Evolutionary conservation across 129 eudicot genomes (phyloP), one percentile per base, ranked within the genome.

Genomic region (Lactuca sativa): DNA sequence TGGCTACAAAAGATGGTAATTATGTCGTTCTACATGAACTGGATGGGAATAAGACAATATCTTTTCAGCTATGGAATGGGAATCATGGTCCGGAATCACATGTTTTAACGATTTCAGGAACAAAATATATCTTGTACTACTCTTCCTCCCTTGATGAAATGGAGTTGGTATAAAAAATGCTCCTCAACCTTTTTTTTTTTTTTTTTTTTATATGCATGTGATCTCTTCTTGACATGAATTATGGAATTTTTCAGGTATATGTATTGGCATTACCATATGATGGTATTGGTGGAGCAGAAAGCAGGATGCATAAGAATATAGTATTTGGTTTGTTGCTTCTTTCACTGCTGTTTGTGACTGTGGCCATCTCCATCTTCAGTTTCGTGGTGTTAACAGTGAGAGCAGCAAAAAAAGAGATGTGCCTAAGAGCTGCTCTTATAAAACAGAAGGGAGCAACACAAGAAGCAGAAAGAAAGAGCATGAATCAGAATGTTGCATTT

Each of bases 371-470:
- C 2, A 7, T 74, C 32, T 33, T 67, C 56, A 5, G 14, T 73
- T 78, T 85, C 11, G 51, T 80, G 44, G 69, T 56, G 18, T 57
- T 86, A 47, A 78, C 62, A 1, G 30, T 73, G 11, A 55, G 47
- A 67, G 82, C 82, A 36, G 78, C 81, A 11, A 65, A 79, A 67
- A 84, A 72, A 65, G 86, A 82, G 84, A 66, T 59, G 81, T 33
- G 68, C 31, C 63, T 86, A 18, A 70, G 83, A 51, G 76, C 75
- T 40, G 84, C 85, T 11, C 85, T 88, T 9, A 78, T 80, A 54
- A 86, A 79, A 60, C 86, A 90, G 68, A 85, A 59, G 88, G 92
- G 80, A 64, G 79, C 79, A 55, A 86, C 93, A 16, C 67, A 63
- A 37, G 77, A 84, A 57, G 81, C 83, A 3, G 97, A 91, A 73